These are phyloP conservation scores for Basipetospora chlamydospora DNA, from an alignment of 2,329 filamentous ascomycete species.

Conservation along the genomic window DNA sequence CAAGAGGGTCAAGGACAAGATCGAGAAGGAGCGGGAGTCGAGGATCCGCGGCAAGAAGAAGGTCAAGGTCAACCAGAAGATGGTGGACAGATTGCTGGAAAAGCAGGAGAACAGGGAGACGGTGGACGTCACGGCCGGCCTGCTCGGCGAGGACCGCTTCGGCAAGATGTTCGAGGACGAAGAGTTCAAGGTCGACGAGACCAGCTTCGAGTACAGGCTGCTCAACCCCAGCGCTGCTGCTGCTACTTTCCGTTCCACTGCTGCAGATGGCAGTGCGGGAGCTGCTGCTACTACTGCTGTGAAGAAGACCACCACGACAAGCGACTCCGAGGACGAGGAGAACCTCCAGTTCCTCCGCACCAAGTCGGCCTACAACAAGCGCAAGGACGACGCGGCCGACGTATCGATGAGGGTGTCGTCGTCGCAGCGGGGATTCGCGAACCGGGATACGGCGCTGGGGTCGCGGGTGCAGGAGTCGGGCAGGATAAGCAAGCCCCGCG, in stretches of 20 bases:
- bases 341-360: no score
- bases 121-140: conserved; percentile 43
- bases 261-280: no score
- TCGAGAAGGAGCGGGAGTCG: conserved; percentile 91
- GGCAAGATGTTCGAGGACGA: conserved; percentile 79
- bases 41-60: conserved; percentile 91
- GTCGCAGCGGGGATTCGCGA: conserved; percentile 43
- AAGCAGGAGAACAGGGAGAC: conserved; percentile 45
- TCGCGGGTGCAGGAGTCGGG: conserved; percentile 36
- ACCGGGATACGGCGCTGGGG: conserved; percentile 41
- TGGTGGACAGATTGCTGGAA: conserved; percentile 60
- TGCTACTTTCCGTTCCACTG: no score
- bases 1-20: conserved; percentile 86
- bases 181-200: conserved; percentile 86
- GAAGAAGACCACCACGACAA: no score
- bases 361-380: no score
- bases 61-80: conserved; percentile 84
- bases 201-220: conserved; percentile 67
- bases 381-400: conserved; percentile 16
- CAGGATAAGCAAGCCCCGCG: conserved; percentile 27
- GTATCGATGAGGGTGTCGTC: conserved; percentile 54
- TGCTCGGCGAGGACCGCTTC: conserved; percentile 80
- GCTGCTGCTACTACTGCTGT: not conserved
- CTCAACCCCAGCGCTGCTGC: conserved; percentile 69
- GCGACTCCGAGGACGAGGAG: no score